Base-by-base conservation (phyloP, 345 rosid species). In the Cardamine occulta region DNA sequence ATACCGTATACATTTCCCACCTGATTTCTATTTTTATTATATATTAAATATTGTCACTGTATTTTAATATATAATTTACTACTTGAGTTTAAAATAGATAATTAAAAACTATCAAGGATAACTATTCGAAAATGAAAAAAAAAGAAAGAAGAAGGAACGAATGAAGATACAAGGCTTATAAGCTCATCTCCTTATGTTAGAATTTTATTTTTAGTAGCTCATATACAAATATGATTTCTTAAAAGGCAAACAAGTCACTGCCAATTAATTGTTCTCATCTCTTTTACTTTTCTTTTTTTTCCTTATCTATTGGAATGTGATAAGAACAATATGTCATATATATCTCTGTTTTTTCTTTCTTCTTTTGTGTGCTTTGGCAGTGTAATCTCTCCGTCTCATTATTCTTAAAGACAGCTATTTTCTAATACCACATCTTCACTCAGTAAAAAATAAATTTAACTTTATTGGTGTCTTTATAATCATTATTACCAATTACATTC, bases 251-350 rank as follows among this genome's bases (percentile, higher is more conserved):
- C 66, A 42, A 63, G 75, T 77, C 75, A 77, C 40, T 63, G 80
- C 80, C 80, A 32, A 11, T 24, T 18, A 35, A 37, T 47, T 70
- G 76, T 70, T 70, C 66, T 70, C 66, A 70, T 63, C 80, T 68
- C 66, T 15, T 63, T 54, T 62, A 35, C 29, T 28, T 3, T 28
- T 3, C 3, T 4, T 28, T 15, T 53, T 61, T 23, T 31, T 58
- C 45, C 32, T 45, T 19, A 31, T 44, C 49, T 15, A 35, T 32
- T 35, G 60, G 72, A 70, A 55, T 70, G 23, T 70, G 76, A 77
- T 37, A 70, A 70, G 80, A 72, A 76, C 71, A 52, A 53, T 32
- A 63, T 19, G 53, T 70, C 80, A 70, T 63, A 45, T 63, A 51
- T 52, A 0, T 19, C 3, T 32, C 6, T 28, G 0, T 28, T 21